Evolutionary conservation across 495 filamentous ascomycete species (phyloP).

Genomic region (Lophiostoma macrostomum): DNA sequence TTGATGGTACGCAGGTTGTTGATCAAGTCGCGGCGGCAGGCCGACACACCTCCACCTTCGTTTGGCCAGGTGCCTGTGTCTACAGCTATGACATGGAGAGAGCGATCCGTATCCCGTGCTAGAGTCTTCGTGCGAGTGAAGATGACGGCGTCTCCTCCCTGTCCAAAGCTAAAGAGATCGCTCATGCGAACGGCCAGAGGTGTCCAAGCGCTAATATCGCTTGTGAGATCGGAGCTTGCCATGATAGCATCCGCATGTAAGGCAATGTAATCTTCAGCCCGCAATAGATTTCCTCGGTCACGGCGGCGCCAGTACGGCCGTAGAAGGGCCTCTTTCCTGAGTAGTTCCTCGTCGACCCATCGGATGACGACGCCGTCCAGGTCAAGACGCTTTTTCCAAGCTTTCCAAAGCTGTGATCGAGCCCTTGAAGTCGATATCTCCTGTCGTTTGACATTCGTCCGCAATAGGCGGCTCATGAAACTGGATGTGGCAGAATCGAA

Average conservation of each 20-base stretch:
- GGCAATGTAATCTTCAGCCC: conserved; percentile 56
- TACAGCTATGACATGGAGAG: conserved; percentile 60
- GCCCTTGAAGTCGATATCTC: conserved; percentile 56
- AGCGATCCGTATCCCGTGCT: conserved; percentile 52
- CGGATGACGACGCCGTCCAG: conserved; percentile 61
- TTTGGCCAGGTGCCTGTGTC: conserved; percentile 67
- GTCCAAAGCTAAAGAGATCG: conserved; percentile 62
- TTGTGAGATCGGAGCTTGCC: conserved; percentile 60
- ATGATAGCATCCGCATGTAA: conserved; percentile 57
- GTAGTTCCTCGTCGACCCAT: conserved; percentile 61
- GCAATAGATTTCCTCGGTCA: conserved; percentile 52
- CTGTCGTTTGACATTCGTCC: conserved; percentile 50
- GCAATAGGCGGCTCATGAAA: conserved; percentile 47
- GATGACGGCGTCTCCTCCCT: conserved; percentile 57
- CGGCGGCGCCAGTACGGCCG: conserved; percentile 57
- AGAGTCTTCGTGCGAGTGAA: conserved; percentile 45
- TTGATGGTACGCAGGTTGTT: conserved; percentile 60
- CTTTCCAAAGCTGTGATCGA: conserved; percentile 61
- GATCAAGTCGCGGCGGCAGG: conserved; percentile 66
- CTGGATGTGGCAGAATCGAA: conserved; percentile 51
- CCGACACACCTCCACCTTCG: conserved; percentile 63
- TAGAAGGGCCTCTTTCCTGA: conserved; percentile 55
- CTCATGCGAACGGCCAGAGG: conserved; percentile 60
- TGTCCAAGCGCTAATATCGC: conserved; percentile 57
- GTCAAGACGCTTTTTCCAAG: conserved; percentile 58